Percentiles rank a stretch among this genome's conserved stretches.
These are phyloP conservation scores for Clarireedia hainanense DNA, from an alignment of 2,329 filamentous ascomycete genomes.

Conservation along the genomic window DNA sequence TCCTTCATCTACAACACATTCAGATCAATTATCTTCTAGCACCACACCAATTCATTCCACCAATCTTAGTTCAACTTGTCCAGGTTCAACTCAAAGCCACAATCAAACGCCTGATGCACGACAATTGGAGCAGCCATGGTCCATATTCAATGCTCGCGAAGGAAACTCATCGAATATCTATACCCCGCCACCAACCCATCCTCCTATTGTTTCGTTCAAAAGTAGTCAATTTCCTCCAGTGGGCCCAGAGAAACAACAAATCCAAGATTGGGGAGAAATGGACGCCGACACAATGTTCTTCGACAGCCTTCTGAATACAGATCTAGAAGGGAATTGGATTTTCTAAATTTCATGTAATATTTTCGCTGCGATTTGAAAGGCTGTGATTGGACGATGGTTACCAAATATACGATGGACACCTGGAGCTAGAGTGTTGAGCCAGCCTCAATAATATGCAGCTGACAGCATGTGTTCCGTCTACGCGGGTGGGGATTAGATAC, in stretches of 20 bases:
- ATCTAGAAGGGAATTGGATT: conserved; percentile 28
- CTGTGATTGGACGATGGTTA: neutral
- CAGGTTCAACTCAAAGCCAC: neutral
- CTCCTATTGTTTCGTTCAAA: conserved; percentile 17
- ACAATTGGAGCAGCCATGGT: neutral
- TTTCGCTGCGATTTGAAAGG: neutral
- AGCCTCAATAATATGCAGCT: too few relatives aligned
- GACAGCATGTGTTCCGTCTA: too few relatives aligned
- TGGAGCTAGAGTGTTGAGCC: neutral
- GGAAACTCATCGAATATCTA: too few relatives aligned
- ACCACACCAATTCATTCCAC: neutral
- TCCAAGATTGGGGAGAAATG: conserved; percentile 18
- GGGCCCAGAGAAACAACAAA: conserved; percentile 12
- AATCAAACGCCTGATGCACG: neutral
- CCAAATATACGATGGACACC: neutral
- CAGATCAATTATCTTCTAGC: neutral
- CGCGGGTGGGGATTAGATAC: too few relatives aligned
- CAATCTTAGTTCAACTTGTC: neutral
- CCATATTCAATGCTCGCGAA: neutral
- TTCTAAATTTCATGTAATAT: conserved; percentile 7
- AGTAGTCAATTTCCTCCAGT: conserved; percentile 17
- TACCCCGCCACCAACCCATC: too few relatives aligned
- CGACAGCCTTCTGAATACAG: conserved; percentile 26
- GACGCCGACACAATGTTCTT: conserved; percentile 26
- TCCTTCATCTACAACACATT: neutral